These are phyloP conservation scores for Aspergillus ochraceus DNA, from an alignment of 2,329 filamentous ascomycete genomes.

Conservation along the genomic window DNA sequence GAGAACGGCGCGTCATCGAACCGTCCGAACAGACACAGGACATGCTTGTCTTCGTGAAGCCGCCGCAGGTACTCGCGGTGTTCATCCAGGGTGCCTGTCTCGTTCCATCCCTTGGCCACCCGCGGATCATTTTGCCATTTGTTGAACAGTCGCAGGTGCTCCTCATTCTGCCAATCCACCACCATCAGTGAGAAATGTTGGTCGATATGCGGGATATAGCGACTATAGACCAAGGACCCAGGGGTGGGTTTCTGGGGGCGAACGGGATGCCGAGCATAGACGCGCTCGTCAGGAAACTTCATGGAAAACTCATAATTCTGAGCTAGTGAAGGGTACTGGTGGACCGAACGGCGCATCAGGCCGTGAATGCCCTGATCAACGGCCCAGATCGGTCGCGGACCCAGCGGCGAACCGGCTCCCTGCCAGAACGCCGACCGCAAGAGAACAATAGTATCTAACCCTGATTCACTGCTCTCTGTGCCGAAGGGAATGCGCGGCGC, in stretches of 20 bases:
- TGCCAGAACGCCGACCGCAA: conserved; percentile 66
- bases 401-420: conserved; percentile 67
- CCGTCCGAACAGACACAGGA: conserved; percentile 57
- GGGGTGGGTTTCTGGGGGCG: conserved; percentile 70
- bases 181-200: conserved; percentile 78
- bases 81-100: conserved; percentile 72
- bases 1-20: conserved; percentile 72
- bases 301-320: conserved; percentile 36
- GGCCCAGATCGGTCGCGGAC: conserved; percentile 63
- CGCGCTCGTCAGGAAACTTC: conserved; percentile 47
- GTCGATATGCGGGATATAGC: conserved; percentile 72
- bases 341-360: conserved; percentile 22
- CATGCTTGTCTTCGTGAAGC: conserved; percentile 69
- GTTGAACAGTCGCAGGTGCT: conserved; percentile 71
- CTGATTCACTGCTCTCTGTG: conserved; percentile 19
- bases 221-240: conserved; percentile 71
- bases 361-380: conserved; percentile 44
- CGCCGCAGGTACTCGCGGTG: conserved; percentile 70
- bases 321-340: conserved; percentile 41
- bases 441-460: conserved; percentile 43
- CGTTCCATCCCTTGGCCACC: conserved; percentile 77
- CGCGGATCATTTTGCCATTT: conserved; percentile 82
- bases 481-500: conserved; percentile 21
- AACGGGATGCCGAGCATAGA: conserved; percentile 68
- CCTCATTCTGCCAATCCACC: conserved; percentile 63